Evolutionary conservation across 2,329 filamentous ascomycete genomes (phyloP).

Genomic region (Phoma sp.): DNA sequence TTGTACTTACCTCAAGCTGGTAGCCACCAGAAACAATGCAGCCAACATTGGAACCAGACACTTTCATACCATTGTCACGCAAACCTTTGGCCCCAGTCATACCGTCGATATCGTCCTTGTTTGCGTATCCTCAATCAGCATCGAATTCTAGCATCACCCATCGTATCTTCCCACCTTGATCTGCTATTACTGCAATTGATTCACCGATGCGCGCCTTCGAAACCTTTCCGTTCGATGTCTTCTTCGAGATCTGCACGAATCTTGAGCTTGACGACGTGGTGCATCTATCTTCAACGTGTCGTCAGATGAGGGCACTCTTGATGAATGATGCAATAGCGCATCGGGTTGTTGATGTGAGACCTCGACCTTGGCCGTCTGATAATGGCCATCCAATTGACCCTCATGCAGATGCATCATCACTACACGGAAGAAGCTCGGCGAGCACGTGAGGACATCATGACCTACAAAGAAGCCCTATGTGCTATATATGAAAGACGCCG

Average conservation of each 20-base stretch:
- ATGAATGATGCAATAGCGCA: conserved; percentile 62
- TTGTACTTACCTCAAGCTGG: background rate
- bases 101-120: no score
- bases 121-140: no score
- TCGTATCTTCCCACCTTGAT: background rate
- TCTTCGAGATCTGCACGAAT: conserved; percentile 62
- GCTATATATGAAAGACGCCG: conserved; percentile 65
- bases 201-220: conserved; percentile 41
- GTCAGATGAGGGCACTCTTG: conserved; percentile 58
- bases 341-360: conserved; percentile 61
- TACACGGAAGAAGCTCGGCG: conserved; percentile 54
- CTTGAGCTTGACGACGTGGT: conserved; percentile 66
- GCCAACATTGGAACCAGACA: background rate
- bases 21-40: background rate
- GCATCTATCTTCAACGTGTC: conserved; percentile 61
- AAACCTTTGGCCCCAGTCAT: no score
- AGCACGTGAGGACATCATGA: conserved; percentile 45
- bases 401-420: conserved; percentile 47
- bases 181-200: background rate
- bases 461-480: conserved; percentile 63
- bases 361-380: conserved; percentile 3
- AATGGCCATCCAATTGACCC: background rate
- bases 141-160: background rate
- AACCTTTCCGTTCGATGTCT: conserved; percentile 67
- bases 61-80: background rate